These are phyloP conservation scores for Cercis canadensis DNA, from an alignment of 306 rosid genomes.

Conservation along the genomic window DNA sequence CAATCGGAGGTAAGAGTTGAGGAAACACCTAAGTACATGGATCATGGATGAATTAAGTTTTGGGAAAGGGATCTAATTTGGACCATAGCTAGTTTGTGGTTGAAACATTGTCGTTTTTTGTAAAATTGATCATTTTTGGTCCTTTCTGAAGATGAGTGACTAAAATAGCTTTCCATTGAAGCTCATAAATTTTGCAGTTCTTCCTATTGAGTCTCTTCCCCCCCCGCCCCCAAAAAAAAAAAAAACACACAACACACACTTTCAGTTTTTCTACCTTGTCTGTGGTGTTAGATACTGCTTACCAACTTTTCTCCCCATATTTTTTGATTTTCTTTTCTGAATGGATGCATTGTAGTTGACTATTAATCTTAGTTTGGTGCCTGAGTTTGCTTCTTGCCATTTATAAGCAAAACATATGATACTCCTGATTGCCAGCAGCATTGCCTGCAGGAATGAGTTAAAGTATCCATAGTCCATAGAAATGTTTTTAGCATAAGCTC, in stretches of 20 bases:
- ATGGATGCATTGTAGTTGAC: background rate
- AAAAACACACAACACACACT: too few relatives aligned
- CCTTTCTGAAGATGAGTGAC: slow-evolving; percentile 28
- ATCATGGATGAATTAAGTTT: slow-evolving; percentile 6
- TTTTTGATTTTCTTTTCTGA: background rate
- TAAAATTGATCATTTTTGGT: slow-evolving; percentile 26
- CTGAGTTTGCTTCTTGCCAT: background rate
- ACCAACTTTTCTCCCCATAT: background rate
- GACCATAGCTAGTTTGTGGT: slow-evolving; percentile 29
- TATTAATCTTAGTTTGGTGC: background rate
- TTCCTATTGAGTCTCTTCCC: background rate
- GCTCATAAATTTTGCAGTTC: slow-evolving; percentile 27
- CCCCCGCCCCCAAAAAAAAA: too few relatives aligned
- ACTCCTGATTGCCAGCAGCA: background rate
- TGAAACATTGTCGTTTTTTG: slow-evolving; percentile 17
- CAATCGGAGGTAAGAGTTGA: slow-evolving; percentile 28
- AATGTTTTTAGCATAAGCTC: too few relatives aligned
- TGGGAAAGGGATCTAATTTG: slow-evolving; percentile 29
- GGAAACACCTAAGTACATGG: too few relatives aligned
- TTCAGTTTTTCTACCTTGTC: too few relatives aligned
- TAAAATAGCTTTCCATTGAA: background rate
- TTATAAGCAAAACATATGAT: background rate
- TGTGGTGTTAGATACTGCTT: slow-evolving; percentile 27
- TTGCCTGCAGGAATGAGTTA: background rate
- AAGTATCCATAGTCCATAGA: too few relatives aligned